Conservation (phyloP, 2,329 filamentous ascomycete genomes). For the Elsinoe ampelina region DNA sequence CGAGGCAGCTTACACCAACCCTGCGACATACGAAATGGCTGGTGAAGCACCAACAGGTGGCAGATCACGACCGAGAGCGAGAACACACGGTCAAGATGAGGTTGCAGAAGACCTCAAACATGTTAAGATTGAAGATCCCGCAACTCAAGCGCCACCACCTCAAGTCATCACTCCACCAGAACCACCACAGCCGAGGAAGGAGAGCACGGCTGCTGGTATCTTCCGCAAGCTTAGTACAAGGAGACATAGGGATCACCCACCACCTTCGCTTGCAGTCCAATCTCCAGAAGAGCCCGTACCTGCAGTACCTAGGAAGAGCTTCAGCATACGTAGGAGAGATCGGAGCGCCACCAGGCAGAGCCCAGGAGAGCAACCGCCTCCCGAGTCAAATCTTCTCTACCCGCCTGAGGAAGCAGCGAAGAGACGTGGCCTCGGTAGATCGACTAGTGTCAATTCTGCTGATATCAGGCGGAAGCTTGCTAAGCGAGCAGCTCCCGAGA, state of each 20-base stretch:
- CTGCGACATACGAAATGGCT: conserved; percentile 73
- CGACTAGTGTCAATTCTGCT: conserved; percentile 83
- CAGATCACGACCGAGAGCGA: conserved; percentile 70
- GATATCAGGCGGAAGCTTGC: conserved; percentile 62
- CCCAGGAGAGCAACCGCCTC: conserved; percentile 52
- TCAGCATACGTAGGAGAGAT: conserved; percentile 63
- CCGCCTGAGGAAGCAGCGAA: conserved; percentile 57
- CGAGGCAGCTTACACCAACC: conserved; percentile 81
- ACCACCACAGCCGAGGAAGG: conserved; percentile 59
- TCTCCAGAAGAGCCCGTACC: conserved; percentile 57
- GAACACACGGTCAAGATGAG: conserved; percentile 93
- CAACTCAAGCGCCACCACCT: conserved; percentile 36
- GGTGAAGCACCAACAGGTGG: conserved; percentile 81
- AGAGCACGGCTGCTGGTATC: conserved; percentile 75
- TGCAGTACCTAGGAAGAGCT: conserved; percentile 67
- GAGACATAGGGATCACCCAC: conserved; percentile 55
- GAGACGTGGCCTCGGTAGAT: conserved; percentile 64
- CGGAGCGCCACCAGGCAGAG: conserved; percentile 40
- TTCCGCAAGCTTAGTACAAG: conserved; percentile 86
- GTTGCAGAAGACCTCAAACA: conserved; percentile 63
- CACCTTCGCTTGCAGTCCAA: conserved; percentile 73
- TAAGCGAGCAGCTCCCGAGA: conserved; percentile 46
- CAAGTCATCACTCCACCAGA: conserved; percentile 37
- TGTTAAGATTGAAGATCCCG: conserved; percentile 47
- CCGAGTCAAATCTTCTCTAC: conserved; percentile 69